Evolutionary conservation across 2,329 filamentous ascomycete genomes (phyloP), one percentile per base, ranked within the genome.

Genomic region (Neocucurbitaria cava): DNA sequence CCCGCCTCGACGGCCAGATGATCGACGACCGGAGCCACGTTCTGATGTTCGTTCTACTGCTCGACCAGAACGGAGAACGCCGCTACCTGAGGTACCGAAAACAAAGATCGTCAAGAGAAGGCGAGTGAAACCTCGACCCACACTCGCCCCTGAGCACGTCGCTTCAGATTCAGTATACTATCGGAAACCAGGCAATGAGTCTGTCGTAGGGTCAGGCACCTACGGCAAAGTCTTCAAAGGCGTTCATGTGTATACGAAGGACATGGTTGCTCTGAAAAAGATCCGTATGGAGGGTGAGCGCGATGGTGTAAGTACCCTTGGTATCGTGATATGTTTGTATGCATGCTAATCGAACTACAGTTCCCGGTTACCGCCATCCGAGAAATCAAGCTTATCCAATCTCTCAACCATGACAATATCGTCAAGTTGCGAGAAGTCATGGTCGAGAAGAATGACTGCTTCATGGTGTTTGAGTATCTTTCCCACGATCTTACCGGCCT

Each of bases 391-490:
- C 81, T 96, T 21, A 82, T 96, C n/a, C 92, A 96, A 71, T 93
- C 90, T 3, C 82, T 96, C 20, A 88, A 89, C 59, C 91, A 96
- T 68, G 79, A 83, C 54, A 96, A 96, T 68, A 88, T 96, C 46
- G 91, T 96, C 52, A 87, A 88, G 36, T 79, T 96, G 17, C 87
- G 90, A 62, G 92, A 96, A 77, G 91, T 96, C 62, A 99, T 99
- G 95, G 95, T 99, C 2, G 95, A 99, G 78, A 91, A 89, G 72
- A 98, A 98, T 65, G 93, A 98, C 76, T 99, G 95, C 75, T 99
- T 96, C 77, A 99, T 99, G 95, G 95, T 99, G 3, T 99, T 99
- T 62, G 95, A 99, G 75, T 99, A 99, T 72, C 83, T 98, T 28
- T 94, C 95, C 1, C 95, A 99, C 74, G 95, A 99, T 74, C 81